Base-by-base conservation (phyloP, 2,329 filamentous ascomycete species). In the Sordariomycetes sp. region DNA sequence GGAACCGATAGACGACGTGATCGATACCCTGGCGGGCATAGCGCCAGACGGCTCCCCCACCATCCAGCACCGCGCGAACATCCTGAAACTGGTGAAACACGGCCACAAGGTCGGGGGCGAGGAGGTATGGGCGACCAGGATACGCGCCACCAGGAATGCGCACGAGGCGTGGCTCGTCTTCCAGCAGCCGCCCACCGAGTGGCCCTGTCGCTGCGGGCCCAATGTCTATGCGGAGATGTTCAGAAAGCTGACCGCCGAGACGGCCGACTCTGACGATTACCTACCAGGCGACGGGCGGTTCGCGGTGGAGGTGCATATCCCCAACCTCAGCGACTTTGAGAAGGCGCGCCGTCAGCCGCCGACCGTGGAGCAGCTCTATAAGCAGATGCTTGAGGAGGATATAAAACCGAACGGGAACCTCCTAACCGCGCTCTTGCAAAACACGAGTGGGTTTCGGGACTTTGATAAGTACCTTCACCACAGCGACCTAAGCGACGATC, bases 291-390 rank as follows among this genome's bases (percentile, higher is more conserved):
- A 67, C 52, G 65, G 59, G 28, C 60, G 65, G 24, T 63, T 65
- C 40, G 34, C 50, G 8, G 59, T 59, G 8, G 57, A 59, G n/a
- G 60, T 60, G n/a, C 55, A 53, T 25, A 58, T 60, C 14, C 71
- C 73, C 68, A 88, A 77, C 68, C 78, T 77, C 65, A 87, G 76
- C 60, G 79, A 85, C n/a, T 81, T 85, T 58, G 87, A 88, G 59
- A 82, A 81, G 62, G 78, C 82, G 46, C 76, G 82, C n/a, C 72
- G 83, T 51, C 72, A 76, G 16, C 82, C 87, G 1, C 88, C 88
- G 2, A 77, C 74, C 1, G 70, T 84, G 12, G 70, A 76, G 4
- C 74, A 80, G 55, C 73, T 92, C 3, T 87, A 86, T 60, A 65
- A 74, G 12, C 72, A 76, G 50, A 88, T 91, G 82, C 66, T 72